Conservation (phyloP, 768 basidiomycete species). For the Tremella fuciformis region DNA sequence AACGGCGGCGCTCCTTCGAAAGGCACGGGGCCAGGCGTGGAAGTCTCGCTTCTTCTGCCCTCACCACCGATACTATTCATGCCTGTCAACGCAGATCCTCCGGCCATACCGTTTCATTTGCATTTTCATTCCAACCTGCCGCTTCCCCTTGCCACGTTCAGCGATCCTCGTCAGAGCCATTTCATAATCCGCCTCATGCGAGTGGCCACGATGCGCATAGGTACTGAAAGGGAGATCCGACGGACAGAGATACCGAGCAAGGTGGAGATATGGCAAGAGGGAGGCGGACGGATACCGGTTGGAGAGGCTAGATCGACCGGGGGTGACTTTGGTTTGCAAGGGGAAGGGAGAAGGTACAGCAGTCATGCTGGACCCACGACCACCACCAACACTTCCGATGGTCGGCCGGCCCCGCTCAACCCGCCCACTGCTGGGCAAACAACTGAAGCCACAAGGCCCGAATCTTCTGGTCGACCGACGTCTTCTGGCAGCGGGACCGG, state of each 20-base stretch:
- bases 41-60: constrained; percentile 38
- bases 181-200: constrained; percentile 39
- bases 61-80: constrained; percentile 44
- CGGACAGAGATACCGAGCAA: constrained; percentile 38
- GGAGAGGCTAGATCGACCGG: constrained; percentile 15
- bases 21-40: constrained; percentile 23
- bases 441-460: neutral
- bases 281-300: constrained; percentile 25
- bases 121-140: constrained; percentile 39
- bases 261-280: constrained; percentile 43
- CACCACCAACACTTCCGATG: neutral
- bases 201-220: constrained; percentile 37
- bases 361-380: constrained; percentile 1
- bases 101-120: constrained; percentile 42
- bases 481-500: neutral
- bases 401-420: neutral
- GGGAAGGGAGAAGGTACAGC: constrained; percentile 13
- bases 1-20: constrained; percentile 29
- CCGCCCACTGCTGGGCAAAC: neutral
- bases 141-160: constrained; percentile 34
- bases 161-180: constrained; percentile 29
- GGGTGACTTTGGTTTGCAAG: constrained; percentile 7
- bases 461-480: neutral
- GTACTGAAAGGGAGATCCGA: constrained; percentile 36
- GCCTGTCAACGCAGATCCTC: constrained; percentile 14